phyloP scores from a whole-genome alignment of 2,329 filamentous ascomycete genomes.

The Neospermospora avenae region DNA sequence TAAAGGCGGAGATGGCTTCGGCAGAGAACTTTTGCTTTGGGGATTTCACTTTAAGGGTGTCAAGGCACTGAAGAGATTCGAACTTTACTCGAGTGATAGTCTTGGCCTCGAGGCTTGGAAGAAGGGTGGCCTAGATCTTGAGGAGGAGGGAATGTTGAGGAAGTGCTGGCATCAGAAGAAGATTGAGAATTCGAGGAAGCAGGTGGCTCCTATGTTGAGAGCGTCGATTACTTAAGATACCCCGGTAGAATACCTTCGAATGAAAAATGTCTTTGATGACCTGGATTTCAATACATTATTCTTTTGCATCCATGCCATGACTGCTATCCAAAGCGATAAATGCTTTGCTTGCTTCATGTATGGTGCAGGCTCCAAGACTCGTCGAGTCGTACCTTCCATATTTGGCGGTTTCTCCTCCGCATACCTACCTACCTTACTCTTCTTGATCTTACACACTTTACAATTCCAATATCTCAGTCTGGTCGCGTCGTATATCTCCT shows the following conservation, averaged over 20 bases:
- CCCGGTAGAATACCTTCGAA: background rate
- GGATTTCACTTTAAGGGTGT: conserved; percentile 50
- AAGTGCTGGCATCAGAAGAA: conserved; percentile 65
- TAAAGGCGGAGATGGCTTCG: conserved; percentile 49
- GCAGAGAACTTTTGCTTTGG: conserved; percentile 67
- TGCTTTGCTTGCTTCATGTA: too few relatives aligned
- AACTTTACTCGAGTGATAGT: conserved; percentile 40
- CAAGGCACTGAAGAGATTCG: conserved; percentile 54
- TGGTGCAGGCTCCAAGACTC: too few relatives aligned
- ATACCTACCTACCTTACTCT: too few relatives aligned
- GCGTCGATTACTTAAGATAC: conserved; percentile 35
- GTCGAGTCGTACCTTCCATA: too few relatives aligned
- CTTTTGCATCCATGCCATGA: too few relatives aligned
- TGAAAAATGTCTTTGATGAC: background rate
- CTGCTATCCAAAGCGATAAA: too few relatives aligned
- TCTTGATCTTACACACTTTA: too few relatives aligned
- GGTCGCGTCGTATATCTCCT: too few relatives aligned
- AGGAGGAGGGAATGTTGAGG: conserved; percentile 44
- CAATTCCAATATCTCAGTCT: too few relatives aligned
- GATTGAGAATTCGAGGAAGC: conserved; percentile 61
- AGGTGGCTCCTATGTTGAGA: conserved; percentile 64
- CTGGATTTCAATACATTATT: background rate
- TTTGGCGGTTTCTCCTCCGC: too few relatives aligned
- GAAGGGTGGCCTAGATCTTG: conserved; percentile 45
- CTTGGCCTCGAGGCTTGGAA: conserved; percentile 57